Evolutionary conservation across 2,329 filamentous ascomycete genomes (phyloP).

Genomic region (Diaporthe australafricana): DNA sequence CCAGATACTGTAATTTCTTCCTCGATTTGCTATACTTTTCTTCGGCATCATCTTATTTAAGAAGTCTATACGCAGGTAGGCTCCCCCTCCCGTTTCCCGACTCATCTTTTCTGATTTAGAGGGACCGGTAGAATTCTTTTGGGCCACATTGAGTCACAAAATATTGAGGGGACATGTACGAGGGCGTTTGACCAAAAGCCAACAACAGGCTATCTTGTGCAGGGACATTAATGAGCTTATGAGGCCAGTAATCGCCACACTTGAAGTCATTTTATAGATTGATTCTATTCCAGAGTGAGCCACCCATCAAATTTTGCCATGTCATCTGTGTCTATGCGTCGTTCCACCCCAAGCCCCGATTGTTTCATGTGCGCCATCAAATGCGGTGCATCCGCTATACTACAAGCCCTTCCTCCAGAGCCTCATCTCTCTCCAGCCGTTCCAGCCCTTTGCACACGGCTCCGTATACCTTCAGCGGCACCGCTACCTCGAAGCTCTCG

Average conservation of each 20-base stretch:
- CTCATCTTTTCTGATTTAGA: no score
- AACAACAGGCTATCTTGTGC: not conserved
- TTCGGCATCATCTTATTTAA: not conserved
- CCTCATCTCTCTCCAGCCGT: slow-evolving; percentile 66
- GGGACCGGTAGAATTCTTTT: no score
- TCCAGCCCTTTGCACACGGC: slow-evolving; percentile 69
- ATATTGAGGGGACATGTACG: no score
- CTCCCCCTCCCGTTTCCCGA: no score
- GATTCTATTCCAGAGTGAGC: slow-evolving; percentile 1
- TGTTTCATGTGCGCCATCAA: slow-evolving; percentile 1
- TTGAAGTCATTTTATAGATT: slow-evolving; percentile 9
- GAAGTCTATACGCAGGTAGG: no score
- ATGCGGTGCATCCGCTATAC: slow-evolving; percentile 32
- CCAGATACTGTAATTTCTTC: not conserved
- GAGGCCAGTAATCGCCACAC: not conserved
- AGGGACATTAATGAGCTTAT: not conserved
- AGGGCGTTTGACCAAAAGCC: not conserved
- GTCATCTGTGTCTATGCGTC: slow-evolving; percentile 16
- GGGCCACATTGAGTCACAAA: no score
- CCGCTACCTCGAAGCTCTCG: slow-evolving; percentile 91
- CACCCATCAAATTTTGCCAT: slow-evolving; percentile 20
- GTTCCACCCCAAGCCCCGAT: not conserved
- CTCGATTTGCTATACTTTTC: not conserved
- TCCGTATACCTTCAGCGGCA: slow-evolving; percentile 85
- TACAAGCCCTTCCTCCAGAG: slow-evolving; percentile 47